A percentile compares a stretch with the other conserved stretches of the same genome.
These are phyloP conservation scores for Nitzschia palea DNA, from an alignment of 108 stramenopile species.

Conservation along the genomic window DNA sequence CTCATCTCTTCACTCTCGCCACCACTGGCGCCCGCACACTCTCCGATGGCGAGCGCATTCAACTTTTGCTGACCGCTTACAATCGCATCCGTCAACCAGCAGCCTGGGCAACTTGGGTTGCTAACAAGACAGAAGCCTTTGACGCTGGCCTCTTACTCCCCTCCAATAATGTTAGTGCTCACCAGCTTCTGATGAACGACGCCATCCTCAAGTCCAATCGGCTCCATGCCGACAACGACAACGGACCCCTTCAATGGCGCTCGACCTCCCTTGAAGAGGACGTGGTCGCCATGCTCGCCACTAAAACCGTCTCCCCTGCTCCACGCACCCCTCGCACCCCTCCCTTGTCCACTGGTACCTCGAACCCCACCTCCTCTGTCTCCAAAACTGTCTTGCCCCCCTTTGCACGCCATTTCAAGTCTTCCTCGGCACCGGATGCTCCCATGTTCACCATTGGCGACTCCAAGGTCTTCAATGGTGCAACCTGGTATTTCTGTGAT, in stretches of 20 bases:
- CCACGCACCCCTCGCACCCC: not conserved
- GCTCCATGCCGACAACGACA: not conserved
- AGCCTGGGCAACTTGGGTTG: not conserved
- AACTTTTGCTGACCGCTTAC: not conserved
- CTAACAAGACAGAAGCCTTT: not conserved
- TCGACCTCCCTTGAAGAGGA: not conserved
- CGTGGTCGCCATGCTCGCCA: slow-evolving; percentile 7
- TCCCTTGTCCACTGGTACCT: not conserved
- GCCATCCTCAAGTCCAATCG: not conserved
- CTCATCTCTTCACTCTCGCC: not conserved
- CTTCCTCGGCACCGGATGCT: not conserved
- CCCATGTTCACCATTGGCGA: not conserved
- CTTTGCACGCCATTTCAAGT: slow-evolving; percentile 1
- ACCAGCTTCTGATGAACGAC: not conserved
- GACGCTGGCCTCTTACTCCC: no score
- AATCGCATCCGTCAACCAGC: not conserved
- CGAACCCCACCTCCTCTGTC: not conserved
- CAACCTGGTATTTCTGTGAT: slow-evolving; percentile 9
- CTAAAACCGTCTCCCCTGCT: not conserved
- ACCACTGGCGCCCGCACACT: not conserved
- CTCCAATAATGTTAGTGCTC: no score
- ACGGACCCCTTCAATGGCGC: not conserved
- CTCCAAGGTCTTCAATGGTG: not conserved
- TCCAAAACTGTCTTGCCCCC: not conserved
- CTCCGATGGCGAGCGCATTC: not conserved